Base-by-base conservation (phyloP, 2,329 filamentous ascomycete species). In the Leptographium procerum region DNA sequence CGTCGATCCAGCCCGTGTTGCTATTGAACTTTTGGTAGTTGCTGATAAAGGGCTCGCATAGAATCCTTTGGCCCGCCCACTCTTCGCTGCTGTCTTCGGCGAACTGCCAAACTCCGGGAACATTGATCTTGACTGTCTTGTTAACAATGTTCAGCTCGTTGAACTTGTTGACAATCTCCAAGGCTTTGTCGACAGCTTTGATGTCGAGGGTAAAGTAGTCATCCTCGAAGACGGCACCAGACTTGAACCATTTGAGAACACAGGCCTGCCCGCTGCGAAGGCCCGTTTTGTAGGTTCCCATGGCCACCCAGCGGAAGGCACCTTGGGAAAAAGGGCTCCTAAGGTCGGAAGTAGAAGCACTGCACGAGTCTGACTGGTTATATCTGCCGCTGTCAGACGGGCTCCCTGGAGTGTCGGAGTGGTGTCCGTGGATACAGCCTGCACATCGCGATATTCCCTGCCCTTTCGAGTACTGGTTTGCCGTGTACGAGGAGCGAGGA, bases 1-100 rank as follows among this genome's bases (percentile, higher is more conserved):
- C 61, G 58, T 71, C 64, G 43, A 28, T 65, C 72, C 72, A 76
- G 47, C 73, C 73, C 1, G 63, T 68, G 61, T 75, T 75, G 68
- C 72, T 75, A 64, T 75, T 75, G 66, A 73, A 75, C 64, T 74
- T 75, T 59, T 72, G 64, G 62, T 54, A 75, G 61, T 73, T 71
- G 19, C 69, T 59, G 55, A 75, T 74, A 62, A 72, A 73, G 1
- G 72, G 72, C 62, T 75, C 72, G 28, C 61, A 45, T 1, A 75
- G 66, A 5, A 2, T 0, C 26, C 62, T 67, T 29, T 65, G 60
- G 11, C 68, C 69, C n/a, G 28, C 51, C 51, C 51, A 52, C 0
- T 34, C 29, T 11, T 31, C 6, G 4, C n/a, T 11, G 47, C 52
- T 47, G 19, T 62, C 19, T 0, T 54, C 34, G n/a, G 7, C 51